Base-by-base conservation (phyloP, 2,329 filamentous ascomycete species). In the Clarireedia monteithiana region DNA sequence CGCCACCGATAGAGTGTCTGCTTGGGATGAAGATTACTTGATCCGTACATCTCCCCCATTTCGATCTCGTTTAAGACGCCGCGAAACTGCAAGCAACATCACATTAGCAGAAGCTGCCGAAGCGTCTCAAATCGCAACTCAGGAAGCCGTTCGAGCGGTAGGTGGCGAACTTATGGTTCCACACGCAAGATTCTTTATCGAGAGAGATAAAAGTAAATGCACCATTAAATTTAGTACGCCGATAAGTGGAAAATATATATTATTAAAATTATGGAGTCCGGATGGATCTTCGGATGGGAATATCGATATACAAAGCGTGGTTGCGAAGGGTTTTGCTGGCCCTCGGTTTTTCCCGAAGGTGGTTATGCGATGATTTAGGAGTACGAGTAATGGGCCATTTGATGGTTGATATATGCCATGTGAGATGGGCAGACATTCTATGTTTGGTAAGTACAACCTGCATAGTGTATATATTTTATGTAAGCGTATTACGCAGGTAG, bases 221-320 rank as follows among this genome's bases (percentile, higher is more conserved):
- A 91, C 86, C 14, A 87, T 97, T 64, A 85, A 83, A 57, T 96
- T 97, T 64, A 83, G 91, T 64, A 88, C 89, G 56, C 86, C 88
- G 0, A 81, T 94, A 58, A 89, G 88, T 10, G 89, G 88, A 5
- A 82, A 89, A 56, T 95, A 88, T 69, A 86, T 97, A 52, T 72
- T 96, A 44, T 76, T 97, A 60, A 96, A 96, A 75, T 82, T 96
- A 69, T 96, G 90, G 88, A 91, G 85, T 64, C 87, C 88, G 2
- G 81, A 82, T 58, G 80, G 83, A 26, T 82, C 85, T 48, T 77
- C 81, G 4, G 64, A 69, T 5, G 75, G 75, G 57, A 95, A 95
- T 65, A 95, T 96, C 61, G 91, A 96, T 67, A 90, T 97, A 40
- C 88, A 96, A 70, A 89, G 86, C 47, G 85, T 96, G 24, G 80